phyloP scores from a whole-genome alignment of 345 rosid species.

The Eucalyptus pumila region DNA sequence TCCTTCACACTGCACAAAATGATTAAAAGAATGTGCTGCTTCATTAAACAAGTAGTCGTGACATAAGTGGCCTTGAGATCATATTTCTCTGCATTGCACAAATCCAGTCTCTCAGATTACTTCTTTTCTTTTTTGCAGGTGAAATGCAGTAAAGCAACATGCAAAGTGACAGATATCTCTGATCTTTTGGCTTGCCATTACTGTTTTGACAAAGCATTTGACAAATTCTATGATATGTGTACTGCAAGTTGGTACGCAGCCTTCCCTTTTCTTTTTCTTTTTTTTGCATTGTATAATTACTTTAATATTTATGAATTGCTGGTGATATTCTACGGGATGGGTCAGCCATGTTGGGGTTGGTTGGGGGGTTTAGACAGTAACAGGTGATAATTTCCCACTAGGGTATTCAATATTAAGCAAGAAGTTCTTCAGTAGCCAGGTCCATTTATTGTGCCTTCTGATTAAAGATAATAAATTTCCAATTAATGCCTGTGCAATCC shows the following conservation, averaged over 20 bases:
- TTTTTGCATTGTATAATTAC: not conserved
- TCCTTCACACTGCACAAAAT: not conserved
- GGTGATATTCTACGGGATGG: not conserved
- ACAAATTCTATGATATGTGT: conserved; percentile 61
- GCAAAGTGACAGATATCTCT: conserved; percentile 46
- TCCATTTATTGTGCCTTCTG: not conserved
- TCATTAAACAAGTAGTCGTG: not conserved
- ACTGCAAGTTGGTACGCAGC: conserved; percentile 52
- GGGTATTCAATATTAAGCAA: not conserved
- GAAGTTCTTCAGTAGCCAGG: not conserved
- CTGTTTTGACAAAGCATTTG: conserved; percentile 60
- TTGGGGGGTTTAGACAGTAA: not conserved
- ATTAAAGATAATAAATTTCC: not conserved
- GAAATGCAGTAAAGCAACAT: conserved; percentile 70
- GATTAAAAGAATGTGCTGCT: not conserved
- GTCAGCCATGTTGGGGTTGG: not conserved
- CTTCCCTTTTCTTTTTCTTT: not conserved
- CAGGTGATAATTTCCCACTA: not conserved
- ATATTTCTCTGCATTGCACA: not conserved
- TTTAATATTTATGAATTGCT: not conserved
- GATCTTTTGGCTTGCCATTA: conserved; percentile 61
- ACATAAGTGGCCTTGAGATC: not conserved
- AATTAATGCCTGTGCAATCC: not conserved
- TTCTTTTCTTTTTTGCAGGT: conserved; percentile 15
- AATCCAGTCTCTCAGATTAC: not conserved